Base-by-base conservation (phyloP, 1,139 yeast species). In the Kluyveromyces marxianus region DNA sequence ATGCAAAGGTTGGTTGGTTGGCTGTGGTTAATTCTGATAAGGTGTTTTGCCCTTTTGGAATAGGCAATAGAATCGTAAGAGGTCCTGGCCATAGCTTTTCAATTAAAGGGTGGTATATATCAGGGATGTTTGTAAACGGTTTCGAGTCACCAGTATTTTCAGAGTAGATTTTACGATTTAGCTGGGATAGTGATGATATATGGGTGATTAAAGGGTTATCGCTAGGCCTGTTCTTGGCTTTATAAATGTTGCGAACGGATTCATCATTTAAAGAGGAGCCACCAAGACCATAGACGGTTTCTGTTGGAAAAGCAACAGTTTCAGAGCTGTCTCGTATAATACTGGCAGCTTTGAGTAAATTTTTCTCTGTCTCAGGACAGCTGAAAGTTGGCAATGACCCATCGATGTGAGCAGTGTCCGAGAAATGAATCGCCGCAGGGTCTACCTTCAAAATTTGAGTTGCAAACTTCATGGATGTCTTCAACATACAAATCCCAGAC, bases 71-170 rank as follows among this genome's bases (percentile, higher is more conserved):
- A 37, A 92, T 86, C 0, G 97, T 89, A 48, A 92, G 69, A 0
- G 98, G 98, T 0, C 98, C 98, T 0, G 98, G 98, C 97, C 97
- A 92, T 57, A 85, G 84, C 51, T 72, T 71, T 1, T 72, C 71
- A 4, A 90, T 69, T 40, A 92, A 69, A 0, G 77, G 74, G 28
- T 69, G 66, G 58, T 92, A 92, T 0, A 81, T 72, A 1, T 67
- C 64, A 0, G 97, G 97, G 7, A 92, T 74, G 33, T 70, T 66
- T 21, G 68, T 58, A 26, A 55, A 43, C 4, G 37, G 38, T 21
- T 50, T 30, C 25, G 40, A 34, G 3, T 54, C 40, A 7, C 45
- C 45, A 34, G 54, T 44, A 1, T 42, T 28, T 37, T 68, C 69
- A n/a, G 54, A 51, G 42, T 65, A 69, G 6, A 69, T 60, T 21